These are phyloP conservation scores for Phytophthora constricta DNA, from an alignment of 352 stramenopile species.

Conservation along the genomic window DNA sequence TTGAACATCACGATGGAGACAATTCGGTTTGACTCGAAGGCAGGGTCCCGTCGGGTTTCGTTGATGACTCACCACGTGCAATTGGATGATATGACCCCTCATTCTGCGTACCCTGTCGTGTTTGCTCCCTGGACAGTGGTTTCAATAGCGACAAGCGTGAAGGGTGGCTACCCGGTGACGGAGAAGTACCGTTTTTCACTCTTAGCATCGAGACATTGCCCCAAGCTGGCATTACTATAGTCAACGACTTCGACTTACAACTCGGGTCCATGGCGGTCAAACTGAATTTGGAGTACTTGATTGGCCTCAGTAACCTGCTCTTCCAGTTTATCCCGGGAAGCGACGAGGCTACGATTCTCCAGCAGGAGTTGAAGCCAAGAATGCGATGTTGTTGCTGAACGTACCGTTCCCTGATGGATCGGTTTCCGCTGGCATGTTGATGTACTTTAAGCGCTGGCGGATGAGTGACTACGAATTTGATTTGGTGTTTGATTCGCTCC, in stretches of 20 bases:
- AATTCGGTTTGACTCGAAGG: slow-evolving; percentile 67
- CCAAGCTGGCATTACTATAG: slow-evolving; percentile 70
- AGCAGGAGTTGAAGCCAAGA: slow-evolving; percentile 74
- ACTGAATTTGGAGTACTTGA: slow-evolving; percentile 83
- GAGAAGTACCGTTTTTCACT: slow-evolving; percentile 76
- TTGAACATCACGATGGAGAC: slow-evolving; percentile 90
- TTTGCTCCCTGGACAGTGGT: slow-evolving; percentile 82
- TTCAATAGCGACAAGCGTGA: slow-evolving; percentile 90
- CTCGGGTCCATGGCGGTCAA: slow-evolving; percentile 77
- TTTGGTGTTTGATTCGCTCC: slow-evolving; percentile 84
- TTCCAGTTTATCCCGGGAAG: slow-evolving; percentile 75
- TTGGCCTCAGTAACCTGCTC: slow-evolving; percentile 73
- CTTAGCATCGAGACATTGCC: slow-evolving; percentile 71
- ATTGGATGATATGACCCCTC: slow-evolving; percentile 85
- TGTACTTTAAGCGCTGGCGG: slow-evolving; percentile 87
- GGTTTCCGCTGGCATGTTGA: slow-evolving; percentile 56
- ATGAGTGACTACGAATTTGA: slow-evolving; percentile 79
- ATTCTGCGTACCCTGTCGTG: slow-evolving; percentile 77
- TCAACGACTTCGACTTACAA: slow-evolving; percentile 82
- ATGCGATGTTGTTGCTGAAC: slow-evolving; percentile 57
- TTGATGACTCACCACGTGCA: slow-evolving; percentile 86
- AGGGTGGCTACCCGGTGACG: slow-evolving; percentile 80
- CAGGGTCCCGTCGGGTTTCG: slow-evolving; percentile 51
- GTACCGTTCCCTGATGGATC: slow-evolving; percentile 58
- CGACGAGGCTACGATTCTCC: slow-evolving; percentile 68